Base-by-base conservation (phyloP, 75 land plant species). In the Chamaecyparis obtusa region DNA sequence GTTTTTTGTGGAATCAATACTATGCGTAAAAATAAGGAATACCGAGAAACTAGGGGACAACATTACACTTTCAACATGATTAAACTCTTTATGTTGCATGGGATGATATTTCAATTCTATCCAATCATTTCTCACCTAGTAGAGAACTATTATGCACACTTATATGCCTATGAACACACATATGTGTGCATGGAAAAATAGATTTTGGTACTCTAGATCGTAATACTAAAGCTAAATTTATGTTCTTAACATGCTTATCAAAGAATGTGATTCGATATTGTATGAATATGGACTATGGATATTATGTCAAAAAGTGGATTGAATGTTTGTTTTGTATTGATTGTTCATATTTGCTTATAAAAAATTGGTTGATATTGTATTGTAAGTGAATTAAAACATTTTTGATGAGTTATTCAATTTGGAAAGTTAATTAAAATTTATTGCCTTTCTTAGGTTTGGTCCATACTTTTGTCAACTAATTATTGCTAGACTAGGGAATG, bases 381-480 rank as follows among this genome's bases (percentile, higher is more conserved):
- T 44, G 44, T 30, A 41, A 27, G 46, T 39, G 46, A 44, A 80
- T 44, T 44, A 44, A 80, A 44, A 80, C 44, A 10, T 41, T 27
- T 41, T 8, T 44, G 48, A 11, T 44, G 83, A 79, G 49, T 44
- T 41, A 44, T 17, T 80, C n/a, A 27, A 44, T 80, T 44, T 80
- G 27, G 83, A 80, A 80, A 3, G 48, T 30, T 10, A 44, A 84
- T 33, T 33, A 15, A 17, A 43, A 11, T 48, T 36, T 21, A 19
- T 15, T n/a, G 32, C 27, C 84, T 46, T 32, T 81, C 76, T 48
- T 88, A 98, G 99, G 87, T 98, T 98, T 93, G 99, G 99, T 87
- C 99, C 99, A 56, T 98, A 96, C 91, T 94, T 98, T 86, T 94
- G 95, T 85, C 97, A 96, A 86, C 99, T 99, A 74, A 94, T 98